Evolutionary conservation across 139 green algal species (phyloP).

Genomic region (Yamagishiella unicocca): DNA sequence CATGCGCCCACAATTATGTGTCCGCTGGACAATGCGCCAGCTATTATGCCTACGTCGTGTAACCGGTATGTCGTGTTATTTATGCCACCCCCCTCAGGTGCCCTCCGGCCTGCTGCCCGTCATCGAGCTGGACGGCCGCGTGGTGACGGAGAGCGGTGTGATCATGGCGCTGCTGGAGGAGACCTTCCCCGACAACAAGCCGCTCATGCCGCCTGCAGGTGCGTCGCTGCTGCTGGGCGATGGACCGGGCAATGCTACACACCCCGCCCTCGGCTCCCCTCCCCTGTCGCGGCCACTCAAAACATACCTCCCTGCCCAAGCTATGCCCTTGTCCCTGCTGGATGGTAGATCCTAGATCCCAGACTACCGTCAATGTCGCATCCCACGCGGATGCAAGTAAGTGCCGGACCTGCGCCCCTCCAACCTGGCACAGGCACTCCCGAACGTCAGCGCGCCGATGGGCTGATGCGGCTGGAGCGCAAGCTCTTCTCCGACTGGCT

Average conservation of each 20-base stretch:
- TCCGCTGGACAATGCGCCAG: too few species aligned
- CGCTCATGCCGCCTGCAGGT: constrained; percentile 77
- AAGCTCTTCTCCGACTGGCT: constrained; percentile 84
- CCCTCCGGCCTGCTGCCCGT: constrained; percentile 87
- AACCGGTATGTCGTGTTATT: too few species aligned
- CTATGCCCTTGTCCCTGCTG: too few species aligned
- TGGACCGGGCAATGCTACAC: too few species aligned
- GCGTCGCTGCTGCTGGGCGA: too few species aligned
- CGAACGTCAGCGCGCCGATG: constrained; percentile 61
- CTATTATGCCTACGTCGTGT: too few species aligned
- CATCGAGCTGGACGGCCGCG: constrained; percentile 89
- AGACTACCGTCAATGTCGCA: too few species aligned
- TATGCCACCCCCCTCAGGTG: constrained; percentile 69
- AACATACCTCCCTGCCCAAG: too few species aligned
- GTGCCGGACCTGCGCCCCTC: neutral
- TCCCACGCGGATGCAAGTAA: neutral
- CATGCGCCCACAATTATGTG: too few species aligned
- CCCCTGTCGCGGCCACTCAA: too few species aligned
- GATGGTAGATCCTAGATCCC: too few species aligned
- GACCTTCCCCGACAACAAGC: constrained; percentile 81
- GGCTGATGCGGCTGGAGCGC: constrained; percentile 89
- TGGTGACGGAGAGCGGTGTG: constrained; percentile 78
- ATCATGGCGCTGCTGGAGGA: constrained; percentile 84
- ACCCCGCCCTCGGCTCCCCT: too few species aligned
- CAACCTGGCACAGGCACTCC: constrained; percentile 49